These are phyloP conservation scores for Cucumis hystrix DNA, from an alignment of 306 rosid species.

Conservation along the genomic window DNA sequence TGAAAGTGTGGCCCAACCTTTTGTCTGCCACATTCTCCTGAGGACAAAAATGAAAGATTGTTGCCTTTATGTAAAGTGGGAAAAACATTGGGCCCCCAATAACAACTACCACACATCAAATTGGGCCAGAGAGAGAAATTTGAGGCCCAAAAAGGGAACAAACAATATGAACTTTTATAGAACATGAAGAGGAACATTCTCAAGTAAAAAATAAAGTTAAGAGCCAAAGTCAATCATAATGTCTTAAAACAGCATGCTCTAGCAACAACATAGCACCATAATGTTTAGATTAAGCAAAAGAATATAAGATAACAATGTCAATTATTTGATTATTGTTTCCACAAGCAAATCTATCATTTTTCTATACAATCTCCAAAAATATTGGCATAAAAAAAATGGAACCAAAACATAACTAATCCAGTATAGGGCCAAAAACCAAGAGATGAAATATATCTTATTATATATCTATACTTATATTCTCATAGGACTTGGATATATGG, in stretches of 20 bases:
- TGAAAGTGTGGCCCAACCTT: conserved; percentile 4
- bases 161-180: not conserved
- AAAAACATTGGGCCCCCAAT: conserved; percentile 17
- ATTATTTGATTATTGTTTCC: conserved; percentile 5
- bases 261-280: not conserved
- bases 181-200: not conserved
- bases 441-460: conserved; percentile 14
- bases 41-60: conserved; percentile 17
- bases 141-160: conserved; percentile 4
- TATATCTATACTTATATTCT: conserved; percentile 8
- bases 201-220: not conserved
- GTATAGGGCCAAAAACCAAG: conserved; percentile 17
- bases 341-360: not conserved
- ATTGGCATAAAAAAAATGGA: conserved; percentile 6
- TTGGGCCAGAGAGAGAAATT: conserved; percentile 15
- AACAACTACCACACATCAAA: conserved; percentile 18
- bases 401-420: conserved; percentile 6
- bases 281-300: not conserved
- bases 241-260: not conserved
- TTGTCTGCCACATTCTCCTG: conserved; percentile 28
- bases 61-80: conserved; percentile 16
- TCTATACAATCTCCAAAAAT: conserved; percentile 42
- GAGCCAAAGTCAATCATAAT: not conserved
- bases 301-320: conserved; percentile 2
- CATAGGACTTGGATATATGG: not conserved